Evolutionary conservation across 208 protist species (phyloP).

Genomic region (Leishmania guyanensis): DNA sequence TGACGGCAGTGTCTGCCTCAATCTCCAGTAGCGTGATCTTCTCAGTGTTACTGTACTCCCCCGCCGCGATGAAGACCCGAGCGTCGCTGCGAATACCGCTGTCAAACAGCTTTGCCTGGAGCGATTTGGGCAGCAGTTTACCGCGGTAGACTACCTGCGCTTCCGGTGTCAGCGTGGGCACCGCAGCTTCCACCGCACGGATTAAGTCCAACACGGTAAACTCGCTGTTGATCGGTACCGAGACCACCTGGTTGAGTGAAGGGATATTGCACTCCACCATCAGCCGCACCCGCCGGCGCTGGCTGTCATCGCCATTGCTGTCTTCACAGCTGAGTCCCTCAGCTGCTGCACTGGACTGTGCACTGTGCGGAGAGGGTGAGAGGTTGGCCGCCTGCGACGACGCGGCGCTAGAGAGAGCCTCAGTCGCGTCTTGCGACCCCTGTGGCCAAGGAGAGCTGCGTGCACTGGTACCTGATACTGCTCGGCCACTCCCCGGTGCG

Average conservation of each 20-base stretch:
- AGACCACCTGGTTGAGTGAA: conserved; percentile 34
- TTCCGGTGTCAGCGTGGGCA: conserved; percentile 28
- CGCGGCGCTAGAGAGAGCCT: neutral
- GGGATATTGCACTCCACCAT: conserved; percentile 55
- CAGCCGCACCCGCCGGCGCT: conserved; percentile 32
- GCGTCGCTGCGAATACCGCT: conserved; percentile 54
- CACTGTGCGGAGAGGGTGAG: neutral
- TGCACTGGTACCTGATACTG: neutral
- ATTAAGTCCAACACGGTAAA: conserved; percentile 61
- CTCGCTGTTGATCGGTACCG: conserved; percentile 45
- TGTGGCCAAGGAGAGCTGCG: neutral
- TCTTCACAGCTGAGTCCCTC: neutral
- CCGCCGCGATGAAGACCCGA: conserved; percentile 59
- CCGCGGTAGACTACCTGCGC: conserved; percentile 68
- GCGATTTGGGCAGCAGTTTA: conserved; percentile 43
- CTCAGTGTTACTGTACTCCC: conserved; percentile 52
- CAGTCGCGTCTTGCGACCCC: conserved; percentile 4
- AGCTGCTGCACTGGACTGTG: neutral
- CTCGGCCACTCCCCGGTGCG: conserved; percentile 2
- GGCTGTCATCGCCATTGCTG: conserved; percentile 20
- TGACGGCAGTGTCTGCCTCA: conserved; percentile 45
- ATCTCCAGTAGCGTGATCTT: conserved; percentile 68
- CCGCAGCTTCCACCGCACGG: conserved; percentile 25
- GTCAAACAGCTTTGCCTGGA: conserved; percentile 49
- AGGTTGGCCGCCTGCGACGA: neutral